phyloP scores from a whole-genome alignment of 2,329 filamentous ascomycete species.

The Pestalotiopsis sp. region DNA sequence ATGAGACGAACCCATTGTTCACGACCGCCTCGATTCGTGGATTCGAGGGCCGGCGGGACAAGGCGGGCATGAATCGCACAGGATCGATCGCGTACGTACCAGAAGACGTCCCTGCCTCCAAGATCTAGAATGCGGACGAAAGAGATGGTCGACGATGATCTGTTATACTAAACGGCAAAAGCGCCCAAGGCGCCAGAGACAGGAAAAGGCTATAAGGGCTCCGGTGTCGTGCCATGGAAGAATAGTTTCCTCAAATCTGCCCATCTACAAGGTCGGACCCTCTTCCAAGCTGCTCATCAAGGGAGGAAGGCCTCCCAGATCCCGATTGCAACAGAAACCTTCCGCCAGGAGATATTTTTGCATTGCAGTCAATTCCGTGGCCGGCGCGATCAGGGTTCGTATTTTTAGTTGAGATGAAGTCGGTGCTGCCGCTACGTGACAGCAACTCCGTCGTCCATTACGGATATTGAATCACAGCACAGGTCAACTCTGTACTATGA shows the following conservation, averaged over 20 bases:
- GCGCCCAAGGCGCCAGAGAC: neutral
- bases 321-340: neutral
- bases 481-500: neutral
- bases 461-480: neutral
- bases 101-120: too few species aligned
- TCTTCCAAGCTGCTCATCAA: too few species aligned
- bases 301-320: too few species aligned
- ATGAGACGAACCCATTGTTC: slow-evolving; percentile 10
- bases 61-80: neutral
- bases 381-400: neutral
- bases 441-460: neutral
- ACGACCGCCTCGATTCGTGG: neutral
- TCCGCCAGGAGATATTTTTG: neutral
- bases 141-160: neutral
- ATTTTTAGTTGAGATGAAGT: neutral
- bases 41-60: neutral
- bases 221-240: neutral
- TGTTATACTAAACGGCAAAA: neutral
- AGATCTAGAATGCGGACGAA: neutral
- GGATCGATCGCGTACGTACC: neutral
- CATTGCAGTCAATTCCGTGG: neutral
- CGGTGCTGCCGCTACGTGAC: neutral
- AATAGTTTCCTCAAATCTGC: too few species aligned
- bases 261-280: too few species aligned
- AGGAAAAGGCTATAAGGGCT: neutral